Evolutionary conservation across 2,329 filamentous ascomycete genomes (phyloP).

Genomic region (Pyrenophora seminiperda): DNA sequence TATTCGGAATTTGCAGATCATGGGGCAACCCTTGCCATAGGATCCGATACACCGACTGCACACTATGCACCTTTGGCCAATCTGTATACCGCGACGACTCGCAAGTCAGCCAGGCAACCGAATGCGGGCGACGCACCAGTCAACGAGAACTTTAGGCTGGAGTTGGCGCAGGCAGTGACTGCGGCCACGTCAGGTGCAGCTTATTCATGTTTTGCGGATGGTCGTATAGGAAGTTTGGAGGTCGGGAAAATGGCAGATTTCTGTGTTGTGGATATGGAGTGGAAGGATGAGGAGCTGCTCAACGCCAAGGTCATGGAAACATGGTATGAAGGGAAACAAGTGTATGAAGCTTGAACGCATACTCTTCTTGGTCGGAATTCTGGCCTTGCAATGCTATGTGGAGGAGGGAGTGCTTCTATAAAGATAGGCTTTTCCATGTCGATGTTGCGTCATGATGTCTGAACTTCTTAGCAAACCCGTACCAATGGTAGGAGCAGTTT

Average conservation of each 20-base stretch:
- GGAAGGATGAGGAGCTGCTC: conserved; percentile 55
- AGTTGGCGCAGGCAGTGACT: conserved; percentile 59
- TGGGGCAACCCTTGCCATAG: conserved; percentile 62
- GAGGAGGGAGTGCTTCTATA: background rate
- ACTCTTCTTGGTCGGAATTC: background rate
- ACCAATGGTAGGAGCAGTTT: no score
- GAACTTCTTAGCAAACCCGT: no score
- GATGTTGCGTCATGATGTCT: no score
- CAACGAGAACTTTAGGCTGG: conserved; percentile 61
- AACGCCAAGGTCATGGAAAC: conserved; percentile 57
- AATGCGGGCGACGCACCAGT: conserved; percentile 48
- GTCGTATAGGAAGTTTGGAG: conserved; percentile 59
- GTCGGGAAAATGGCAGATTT: conserved; percentile 64
- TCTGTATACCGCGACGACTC: conserved; percentile 64
- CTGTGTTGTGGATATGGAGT: conserved; percentile 59
- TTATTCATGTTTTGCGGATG: conserved; percentile 64
- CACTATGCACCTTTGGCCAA: conserved; percentile 61
- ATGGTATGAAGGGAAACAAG: conserved; percentile 56
- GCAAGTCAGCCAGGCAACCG: conserved; percentile 60
- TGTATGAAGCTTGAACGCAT: conserved; percentile 21
- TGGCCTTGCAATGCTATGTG: background rate
- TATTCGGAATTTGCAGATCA: conserved; percentile 64
- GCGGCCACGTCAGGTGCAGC: conserved; percentile 63
- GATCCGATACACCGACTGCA: conserved; percentile 65
- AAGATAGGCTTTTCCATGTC: no score